These are phyloP conservation scores for Monosporozyma servazzii DNA, from an alignment of 805 yeast species.

Conservation along the genomic window DNA sequence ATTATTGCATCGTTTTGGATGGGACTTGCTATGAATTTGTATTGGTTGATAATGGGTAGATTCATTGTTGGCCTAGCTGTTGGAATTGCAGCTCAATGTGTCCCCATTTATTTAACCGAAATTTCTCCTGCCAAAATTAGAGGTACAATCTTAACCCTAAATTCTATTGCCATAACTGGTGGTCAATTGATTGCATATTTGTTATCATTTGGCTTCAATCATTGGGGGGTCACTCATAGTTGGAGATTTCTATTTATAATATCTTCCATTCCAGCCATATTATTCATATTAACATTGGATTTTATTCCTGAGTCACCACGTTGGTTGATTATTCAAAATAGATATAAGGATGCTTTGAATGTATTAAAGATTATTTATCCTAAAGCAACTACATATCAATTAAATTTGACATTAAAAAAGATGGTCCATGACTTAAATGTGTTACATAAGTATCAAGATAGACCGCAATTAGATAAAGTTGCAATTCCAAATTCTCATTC, in stretches of 20 bases:
- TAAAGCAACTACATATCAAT: slow-evolving; percentile 34
- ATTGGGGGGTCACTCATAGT: slow-evolving; percentile 12
- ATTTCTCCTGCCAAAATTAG: slow-evolving; percentile 36
- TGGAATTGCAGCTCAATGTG: slow-evolving; percentile 61
- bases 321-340: slow-evolving; percentile 31
- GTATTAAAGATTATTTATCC: slow-evolving; percentile 39
- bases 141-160: slow-evolving; percentile 33
- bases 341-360: slow-evolving; percentile 31
- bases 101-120: slow-evolving; percentile 51
- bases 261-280: slow-evolving; percentile 35
- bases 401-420: slow-evolving; percentile 37
- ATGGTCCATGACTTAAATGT: slow-evolving; percentile 38
- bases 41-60: slow-evolving; percentile 44
- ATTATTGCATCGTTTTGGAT: slow-evolving; percentile 43
- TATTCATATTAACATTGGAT: slow-evolving; percentile 31
- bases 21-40: slow-evolving; percentile 33
- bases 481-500: neutral
- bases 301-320: slow-evolving; percentile 47
- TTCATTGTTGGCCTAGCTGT: slow-evolving; percentile 61
- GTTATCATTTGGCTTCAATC: slow-evolving; percentile 23
- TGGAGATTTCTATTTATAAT: slow-evolving; percentile 36
- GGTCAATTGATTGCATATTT: slow-evolving; percentile 41
- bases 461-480: slow-evolving; percentile 1
- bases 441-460: slow-evolving; percentile 27
- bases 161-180: slow-evolving; percentile 39